Percentiles rank a stretch among this genome's conserved stretches.
phyloP scores from a whole-genome alignment of 768 basidiomycete species.

The Boletus pseudopeckii region DNA sequence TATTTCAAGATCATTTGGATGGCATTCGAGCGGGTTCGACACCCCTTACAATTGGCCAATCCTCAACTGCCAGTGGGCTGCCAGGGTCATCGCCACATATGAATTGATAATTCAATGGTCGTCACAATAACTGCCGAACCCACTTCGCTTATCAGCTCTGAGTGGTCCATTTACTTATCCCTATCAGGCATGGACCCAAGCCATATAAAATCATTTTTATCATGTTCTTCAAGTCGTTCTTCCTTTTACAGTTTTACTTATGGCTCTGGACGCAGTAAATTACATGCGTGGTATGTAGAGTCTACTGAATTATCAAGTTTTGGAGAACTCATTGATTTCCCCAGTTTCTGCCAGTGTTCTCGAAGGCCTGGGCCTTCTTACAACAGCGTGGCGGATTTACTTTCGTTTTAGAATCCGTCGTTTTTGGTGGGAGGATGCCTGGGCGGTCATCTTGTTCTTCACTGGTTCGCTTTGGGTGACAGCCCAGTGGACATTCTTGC shows the following conservation, averaged over 20 bases:
- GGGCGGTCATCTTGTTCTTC: too few species aligned
- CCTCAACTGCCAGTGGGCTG: background rate
- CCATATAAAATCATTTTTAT: too few species aligned
- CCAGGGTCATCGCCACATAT: too few species aligned
- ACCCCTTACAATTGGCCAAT: background rate
- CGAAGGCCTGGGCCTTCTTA: background rate
- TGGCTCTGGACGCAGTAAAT: background rate
- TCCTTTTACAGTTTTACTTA: background rate
- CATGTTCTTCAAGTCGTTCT: too few species aligned
- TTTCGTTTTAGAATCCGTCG: background rate
- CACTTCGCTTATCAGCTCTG: too few species aligned
- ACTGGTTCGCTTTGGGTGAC: too few species aligned
- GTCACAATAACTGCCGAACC: too few species aligned
- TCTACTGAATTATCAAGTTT: background rate
- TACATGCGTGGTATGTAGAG: background rate
- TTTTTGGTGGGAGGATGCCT: background rate
- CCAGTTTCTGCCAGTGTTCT: background rate
- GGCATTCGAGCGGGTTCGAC: background rate
- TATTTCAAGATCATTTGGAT: background rate
- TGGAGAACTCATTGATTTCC: background rate
- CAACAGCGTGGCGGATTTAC: background rate
- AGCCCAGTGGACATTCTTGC: background rate
- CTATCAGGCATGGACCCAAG: too few species aligned
- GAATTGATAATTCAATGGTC: too few species aligned
- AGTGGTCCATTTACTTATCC: too few species aligned